Conservation (phyloP, 2,329 filamentous ascomycete genomes). For the Colletotrichum endophyticum region DNA sequence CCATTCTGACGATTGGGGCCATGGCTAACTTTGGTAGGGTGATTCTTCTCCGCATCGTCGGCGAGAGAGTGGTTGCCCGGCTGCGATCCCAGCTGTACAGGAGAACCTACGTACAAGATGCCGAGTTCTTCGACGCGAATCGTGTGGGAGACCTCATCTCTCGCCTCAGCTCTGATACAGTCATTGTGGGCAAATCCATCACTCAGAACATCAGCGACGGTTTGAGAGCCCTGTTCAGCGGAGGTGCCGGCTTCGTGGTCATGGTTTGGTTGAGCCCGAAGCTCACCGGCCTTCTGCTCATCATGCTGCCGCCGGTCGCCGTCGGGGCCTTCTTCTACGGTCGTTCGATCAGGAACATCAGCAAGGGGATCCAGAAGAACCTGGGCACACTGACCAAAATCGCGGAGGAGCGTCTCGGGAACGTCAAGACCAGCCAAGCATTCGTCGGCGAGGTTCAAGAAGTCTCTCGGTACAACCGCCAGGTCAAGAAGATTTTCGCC, state of each 20-base stretch:
- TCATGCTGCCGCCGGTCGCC: constrained; percentile 91
- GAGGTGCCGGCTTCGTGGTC: constrained; percentile 84
- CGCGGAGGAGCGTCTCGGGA: constrained; percentile 95
- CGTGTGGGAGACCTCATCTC: constrained; percentile 96
- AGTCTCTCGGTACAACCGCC: constrained; percentile 87
- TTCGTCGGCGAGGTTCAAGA: constrained; percentile 94
- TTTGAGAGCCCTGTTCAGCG: constrained; percentile 88
- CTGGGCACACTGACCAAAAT: constrained; percentile 94
- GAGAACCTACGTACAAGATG: constrained; percentile 94
- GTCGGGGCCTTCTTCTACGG: constrained; percentile 92
- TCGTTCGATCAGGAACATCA: constrained; percentile 84
- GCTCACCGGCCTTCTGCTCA: constrained; percentile 82
- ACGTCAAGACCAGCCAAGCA: constrained; percentile 94
- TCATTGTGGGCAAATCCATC: constrained; percentile 98
- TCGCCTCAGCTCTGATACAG: constrained; percentile 91
- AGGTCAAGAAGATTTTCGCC: constrained; percentile 89
- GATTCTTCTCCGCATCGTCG: constrained; percentile 90
- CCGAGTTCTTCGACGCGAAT: constrained; percentile 98
- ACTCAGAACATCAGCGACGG: constrained; percentile 98
- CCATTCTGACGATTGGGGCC: constrained; percentile 81
- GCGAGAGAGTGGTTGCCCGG: constrained; percentile 90
- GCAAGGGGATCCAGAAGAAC: constrained; percentile 91
- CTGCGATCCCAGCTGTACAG: constrained; percentile 89
- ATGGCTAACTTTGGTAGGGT: constrained; percentile 93
- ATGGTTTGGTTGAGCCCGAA: constrained; percentile 97